Base-by-base conservation (phyloP, 2,329 filamentous ascomycete species). In the Botrytis elliptica region DNA sequence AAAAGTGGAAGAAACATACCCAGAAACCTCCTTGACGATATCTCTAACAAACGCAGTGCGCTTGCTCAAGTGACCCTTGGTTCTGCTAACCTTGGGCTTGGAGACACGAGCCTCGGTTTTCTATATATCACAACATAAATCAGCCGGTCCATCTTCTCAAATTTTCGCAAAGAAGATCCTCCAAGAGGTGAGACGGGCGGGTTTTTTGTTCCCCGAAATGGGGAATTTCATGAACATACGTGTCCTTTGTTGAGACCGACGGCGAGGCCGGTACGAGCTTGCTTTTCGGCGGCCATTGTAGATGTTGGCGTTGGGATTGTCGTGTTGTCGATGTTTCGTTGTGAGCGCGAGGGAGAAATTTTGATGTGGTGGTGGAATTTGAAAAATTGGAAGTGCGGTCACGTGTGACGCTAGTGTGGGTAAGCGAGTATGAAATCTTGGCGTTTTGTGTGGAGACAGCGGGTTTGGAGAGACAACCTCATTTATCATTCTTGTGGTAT, bases 21-120 rank as follows among this genome's bases (percentile, higher is more conserved):
- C 96, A 86, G 95, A 91, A 85, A 98, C 96, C 89, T 99, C 96
- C 90, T 97, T 97, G 85, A 97, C 94, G 84, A 99, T 92, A 84
- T 98, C 95, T 82, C 96, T 91, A 81, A 98, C 95, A 87, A 99
- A 98, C 82, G 93, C 91, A 81, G 96, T 98, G 83, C 95, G 92
- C 92, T 97, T 97, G 88, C 93, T 97, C 83, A 97, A 88, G 87
- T 96, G 93, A 81, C 96, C 96, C 91, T 98, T 98, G 88, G 91
- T 95, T 81, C 92, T 88, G 83, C 91, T 93, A 82, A 95, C 89
- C 82, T 92, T 90, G 82, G 90, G 89, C 89, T 94, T 95, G 84
- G 86, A 85, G 83, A 92, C 91, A 83, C 93, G 90, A 81, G 90
- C 84, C 81, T 92, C 94, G 86, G 92, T 94, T 90, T 95, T 95